Evolutionary conservation across 2,329 filamentous ascomycete genomes (phyloP).

Genomic region (Cercospora sp.): DNA sequence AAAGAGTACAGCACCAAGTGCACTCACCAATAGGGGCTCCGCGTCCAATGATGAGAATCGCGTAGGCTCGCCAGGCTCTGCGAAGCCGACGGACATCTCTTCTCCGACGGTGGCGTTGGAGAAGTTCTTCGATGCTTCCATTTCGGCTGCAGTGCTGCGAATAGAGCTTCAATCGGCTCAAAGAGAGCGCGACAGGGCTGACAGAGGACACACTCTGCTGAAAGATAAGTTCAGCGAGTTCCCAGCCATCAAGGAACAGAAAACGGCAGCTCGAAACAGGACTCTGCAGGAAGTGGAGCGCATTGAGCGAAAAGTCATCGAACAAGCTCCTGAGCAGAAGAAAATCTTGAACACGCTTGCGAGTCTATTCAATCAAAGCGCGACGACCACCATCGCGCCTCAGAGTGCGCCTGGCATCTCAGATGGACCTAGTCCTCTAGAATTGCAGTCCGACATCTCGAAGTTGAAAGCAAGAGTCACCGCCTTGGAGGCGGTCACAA

Average conservation of each 20-base stretch:
- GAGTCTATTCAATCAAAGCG: slow-evolving; percentile 1
- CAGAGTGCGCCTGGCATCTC: neutral
- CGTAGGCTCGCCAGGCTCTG: neutral
- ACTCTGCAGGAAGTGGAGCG: slow-evolving; percentile 2
- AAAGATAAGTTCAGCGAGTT: slow-evolving; percentile 8
- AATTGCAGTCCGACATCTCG: neutral
- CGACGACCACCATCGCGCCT: neutral
- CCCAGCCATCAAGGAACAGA: slow-evolving; percentile 20
- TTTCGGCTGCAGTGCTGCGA: neutral
- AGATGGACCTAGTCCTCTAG: neutral
- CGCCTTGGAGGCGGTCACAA: neutral
- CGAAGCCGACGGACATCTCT: neutral
- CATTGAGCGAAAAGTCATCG: slow-evolving; percentile 4
- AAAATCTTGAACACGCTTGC: neutral
- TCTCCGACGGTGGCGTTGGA: neutral
- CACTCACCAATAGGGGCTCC: neutral
- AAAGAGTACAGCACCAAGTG: neutral
- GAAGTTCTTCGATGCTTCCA: slow-evolving; percentile 7
- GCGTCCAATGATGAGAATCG: neutral
- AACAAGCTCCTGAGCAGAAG: slow-evolving; percentile 1
- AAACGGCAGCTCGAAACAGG: slow-evolving; percentile 6
- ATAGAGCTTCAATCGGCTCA: slow-evolving; percentile 5
- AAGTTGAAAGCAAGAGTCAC: neutral
- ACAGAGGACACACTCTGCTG: slow-evolving; percentile 7
- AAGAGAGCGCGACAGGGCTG: neutral